phyloP scores from a whole-genome alignment of 2,329 filamentous ascomycete genomes.

The Talaromyces rugulosus region DNA sequence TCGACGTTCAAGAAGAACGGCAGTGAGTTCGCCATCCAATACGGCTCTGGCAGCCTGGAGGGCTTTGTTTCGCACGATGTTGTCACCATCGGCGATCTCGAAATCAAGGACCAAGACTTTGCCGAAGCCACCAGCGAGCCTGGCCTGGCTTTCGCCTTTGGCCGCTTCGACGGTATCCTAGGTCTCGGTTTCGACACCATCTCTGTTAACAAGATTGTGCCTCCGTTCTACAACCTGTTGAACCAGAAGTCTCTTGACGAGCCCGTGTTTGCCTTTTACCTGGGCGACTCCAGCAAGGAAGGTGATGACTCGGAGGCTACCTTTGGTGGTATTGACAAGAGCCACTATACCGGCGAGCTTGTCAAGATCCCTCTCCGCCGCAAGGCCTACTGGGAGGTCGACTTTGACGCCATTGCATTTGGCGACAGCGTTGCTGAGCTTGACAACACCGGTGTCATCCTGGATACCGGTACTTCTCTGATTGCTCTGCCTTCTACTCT shows the following conservation, averaged over 20 bases:
- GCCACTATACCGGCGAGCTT: slow-evolving; percentile 79
- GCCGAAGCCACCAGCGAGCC: slow-evolving; percentile 95
- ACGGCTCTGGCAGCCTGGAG: slow-evolving; percentile 89
- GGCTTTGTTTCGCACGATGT: slow-evolving; percentile 91
- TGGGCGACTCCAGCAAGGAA: slow-evolving; percentile 68
- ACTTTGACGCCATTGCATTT: slow-evolving; percentile 86
- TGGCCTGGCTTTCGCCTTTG: slow-evolving; percentile 95
- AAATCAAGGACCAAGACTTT: slow-evolving; percentile 85
- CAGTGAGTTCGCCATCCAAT: slow-evolving; percentile 84
- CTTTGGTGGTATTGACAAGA: slow-evolving; percentile 83
- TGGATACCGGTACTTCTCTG: slow-evolving; percentile 96
- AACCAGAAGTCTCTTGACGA: slow-evolving; percentile 86
- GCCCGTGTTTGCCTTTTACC: slow-evolving; percentile 94
- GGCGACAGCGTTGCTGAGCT: slow-evolving; percentile 82
- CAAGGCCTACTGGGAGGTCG: slow-evolving; percentile 99
- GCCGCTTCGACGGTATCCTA: slow-evolving; percentile 93
- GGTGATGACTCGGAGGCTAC: slow-evolving; percentile 76
- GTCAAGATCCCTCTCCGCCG: slow-evolving; percentile 91
- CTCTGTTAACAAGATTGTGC: slow-evolving; percentile 91
- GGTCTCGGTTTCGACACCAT: slow-evolving; percentile 93
- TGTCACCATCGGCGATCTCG: slow-evolving; percentile 81
- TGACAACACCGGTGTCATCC: slow-evolving; percentile 90
- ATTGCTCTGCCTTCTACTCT: slow-evolving; percentile 89
- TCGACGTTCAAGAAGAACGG: slow-evolving; percentile 94
- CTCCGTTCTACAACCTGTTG: slow-evolving; percentile 95